Percentiles rank a stretch among this genome's conserved stretches.
Evolutionary conservation across 2,329 filamentous ascomycete species (phyloP).

Genomic region (Trichoderma sp.): DNA sequence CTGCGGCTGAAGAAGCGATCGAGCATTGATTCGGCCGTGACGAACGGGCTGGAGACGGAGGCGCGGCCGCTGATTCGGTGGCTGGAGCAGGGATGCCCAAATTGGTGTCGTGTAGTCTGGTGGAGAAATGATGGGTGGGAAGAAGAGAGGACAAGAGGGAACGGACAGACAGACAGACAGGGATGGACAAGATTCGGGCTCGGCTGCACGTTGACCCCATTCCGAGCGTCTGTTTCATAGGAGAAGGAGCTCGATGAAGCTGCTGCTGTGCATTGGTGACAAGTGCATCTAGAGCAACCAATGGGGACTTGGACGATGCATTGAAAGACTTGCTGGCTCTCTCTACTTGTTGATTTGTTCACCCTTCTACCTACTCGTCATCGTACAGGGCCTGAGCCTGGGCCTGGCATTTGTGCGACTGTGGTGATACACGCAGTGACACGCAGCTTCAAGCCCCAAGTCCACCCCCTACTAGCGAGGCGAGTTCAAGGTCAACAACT

Average conservation of each 20-base stretch:
- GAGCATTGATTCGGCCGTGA: constrained; percentile 20
- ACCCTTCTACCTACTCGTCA: neutral
- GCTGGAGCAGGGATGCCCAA: constrained; percentile 8
- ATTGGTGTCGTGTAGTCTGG: constrained; percentile 8
- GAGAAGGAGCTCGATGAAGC: neutral
- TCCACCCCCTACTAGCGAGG: neutral
- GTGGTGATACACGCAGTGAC: constrained; percentile 4
- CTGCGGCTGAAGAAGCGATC: constrained; percentile 17
- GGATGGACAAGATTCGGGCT: too few species aligned
- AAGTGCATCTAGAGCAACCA: neutral
- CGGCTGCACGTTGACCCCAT: constrained; percentile 22
- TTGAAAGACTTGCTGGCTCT: neutral
- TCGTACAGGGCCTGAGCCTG: neutral
- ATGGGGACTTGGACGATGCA: too few species aligned
- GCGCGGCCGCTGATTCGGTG: constrained; percentile 16
- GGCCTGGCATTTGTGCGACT: constrained; percentile 10
- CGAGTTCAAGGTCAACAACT: neutral
- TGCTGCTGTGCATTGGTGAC: neutral
- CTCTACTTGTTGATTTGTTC: too few species aligned
- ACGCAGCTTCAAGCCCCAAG: neutral
- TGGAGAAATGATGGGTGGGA: neutral
- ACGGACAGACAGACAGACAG: too few species aligned
- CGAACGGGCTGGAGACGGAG: constrained; percentile 12
- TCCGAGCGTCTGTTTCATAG: constrained; percentile 1
- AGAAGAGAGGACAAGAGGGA: too few species aligned